phyloP scores from a whole-genome alignment of 1,284 basidiomycete species.

The Cutaneotrichosporon sp. region DNA sequence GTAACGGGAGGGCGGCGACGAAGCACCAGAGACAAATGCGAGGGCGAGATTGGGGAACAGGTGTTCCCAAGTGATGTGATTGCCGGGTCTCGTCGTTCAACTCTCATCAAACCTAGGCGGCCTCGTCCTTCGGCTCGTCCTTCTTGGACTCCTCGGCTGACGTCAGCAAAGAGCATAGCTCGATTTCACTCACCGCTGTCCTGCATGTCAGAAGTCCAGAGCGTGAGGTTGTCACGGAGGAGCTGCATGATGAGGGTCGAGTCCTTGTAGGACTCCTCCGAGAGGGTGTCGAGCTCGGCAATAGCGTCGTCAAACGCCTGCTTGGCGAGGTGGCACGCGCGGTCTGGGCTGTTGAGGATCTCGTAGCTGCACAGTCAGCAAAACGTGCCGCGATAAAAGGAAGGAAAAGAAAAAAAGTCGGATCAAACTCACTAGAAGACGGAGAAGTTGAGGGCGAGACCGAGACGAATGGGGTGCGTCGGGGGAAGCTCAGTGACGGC shows the following conservation, averaged over 20 bases:
- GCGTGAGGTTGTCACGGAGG: constrained; percentile 95
- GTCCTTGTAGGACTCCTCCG: constrained; percentile 99
- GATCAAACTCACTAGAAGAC: constrained; percentile 73
- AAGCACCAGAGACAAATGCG: constrained; percentile 27
- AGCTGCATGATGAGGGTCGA: constrained; percentile 99
- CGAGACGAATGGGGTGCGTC: constrained; percentile 98
- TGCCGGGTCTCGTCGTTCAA: constrained; percentile 25
- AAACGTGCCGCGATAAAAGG: too few species aligned
- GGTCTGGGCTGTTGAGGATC: constrained; percentile 96
- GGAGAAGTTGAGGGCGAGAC: constrained; percentile 98
- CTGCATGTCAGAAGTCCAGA: constrained; percentile 95
- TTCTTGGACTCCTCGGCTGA: constrained; percentile 37
- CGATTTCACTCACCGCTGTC: constrained; percentile 36
- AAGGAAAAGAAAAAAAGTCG: not conserved
- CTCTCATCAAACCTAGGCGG: constrained; percentile 32
- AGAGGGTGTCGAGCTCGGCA: constrained; percentile 98
- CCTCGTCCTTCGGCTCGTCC: constrained; percentile 47
- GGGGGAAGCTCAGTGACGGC: constrained; percentile 96
- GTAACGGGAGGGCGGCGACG: constrained; percentile 22
- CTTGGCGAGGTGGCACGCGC: constrained; percentile 99
- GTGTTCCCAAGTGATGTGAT: constrained; percentile 25
- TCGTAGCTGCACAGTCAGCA: constrained; percentile 67
- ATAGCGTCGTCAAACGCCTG: constrained; percentile 99
- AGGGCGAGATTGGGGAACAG: constrained; percentile 26
- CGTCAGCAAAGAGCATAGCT: not conserved